Evolutionary conservation across 140 eudicot species (phyloP), one percentile per base, ranked within the genome.

Genomic region (Oenanthe javanica): DNA sequence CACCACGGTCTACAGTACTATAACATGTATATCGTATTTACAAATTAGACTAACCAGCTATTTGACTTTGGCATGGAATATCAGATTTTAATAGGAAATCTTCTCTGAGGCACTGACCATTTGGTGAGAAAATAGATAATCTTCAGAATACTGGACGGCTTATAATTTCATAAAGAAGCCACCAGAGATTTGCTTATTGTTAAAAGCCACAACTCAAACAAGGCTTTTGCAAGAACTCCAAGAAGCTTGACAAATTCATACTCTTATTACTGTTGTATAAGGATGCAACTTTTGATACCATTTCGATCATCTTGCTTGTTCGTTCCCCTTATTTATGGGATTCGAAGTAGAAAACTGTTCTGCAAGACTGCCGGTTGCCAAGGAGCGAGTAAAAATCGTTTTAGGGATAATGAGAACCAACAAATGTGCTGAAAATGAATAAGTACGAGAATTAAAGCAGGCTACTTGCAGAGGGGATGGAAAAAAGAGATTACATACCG

Each of bases 281-380:
- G 19, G 36, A 61, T 36, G 36, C 40, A 27, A 51, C 36, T 27
- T 21, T 31, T 52, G 12, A 42, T 67, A 23, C 78, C 57, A 11
- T 77, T 79, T 83, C 45, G 45, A 42, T 42, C 83, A 86, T 14
- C 77, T 76, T 1, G 45, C 77, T 61, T 80, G 87, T 77, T 72
- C 63, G 74, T 61, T 84, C 74, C 46, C 81, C 73, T 79, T 77
- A 57, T 43, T 70, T 38, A 46, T 10, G 4, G 36, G 36, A 54
- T 84, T 81, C 19, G 59, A 72, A 80, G 80, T 82, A 67, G 82
- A 43, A 63, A 73, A 31, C 76, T 73, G 82, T 57, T 78, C 85
- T 82, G 81, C 75, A 46, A 27, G 12, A 66, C 90, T 84, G 83
- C 85, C 59, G 46, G 76, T 67, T 40, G 27, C 63, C 77, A 72